These are phyloP conservation scores for Hymenotorrendiella dingleyae DNA, from an alignment of 2,329 filamentous ascomycete genomes.

Conservation along the genomic window DNA sequence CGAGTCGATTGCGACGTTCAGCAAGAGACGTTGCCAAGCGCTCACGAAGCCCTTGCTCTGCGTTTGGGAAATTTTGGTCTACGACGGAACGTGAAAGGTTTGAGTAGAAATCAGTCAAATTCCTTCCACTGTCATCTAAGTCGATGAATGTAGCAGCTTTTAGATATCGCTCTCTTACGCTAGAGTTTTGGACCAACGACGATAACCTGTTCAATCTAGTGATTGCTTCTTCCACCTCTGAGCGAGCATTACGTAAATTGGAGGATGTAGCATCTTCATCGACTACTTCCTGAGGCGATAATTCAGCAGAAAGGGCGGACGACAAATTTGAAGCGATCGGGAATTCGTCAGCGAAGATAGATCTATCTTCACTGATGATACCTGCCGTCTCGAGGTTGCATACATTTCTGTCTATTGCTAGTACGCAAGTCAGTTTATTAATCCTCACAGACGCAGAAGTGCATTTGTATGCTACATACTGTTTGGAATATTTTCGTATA, in stretches of 20 bases:
- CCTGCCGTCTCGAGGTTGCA: no score
- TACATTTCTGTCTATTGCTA: no score
- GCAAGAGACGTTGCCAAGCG: background rate
- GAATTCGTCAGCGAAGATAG: no score
- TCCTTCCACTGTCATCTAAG: background rate
- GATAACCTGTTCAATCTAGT: background rate
- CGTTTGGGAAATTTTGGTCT: background rate
- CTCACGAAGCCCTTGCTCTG: background rate
- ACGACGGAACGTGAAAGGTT: background rate
- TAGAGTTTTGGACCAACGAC: background rate
- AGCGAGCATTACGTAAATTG: background rate
- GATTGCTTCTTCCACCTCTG: background rate
- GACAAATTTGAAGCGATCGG: no score
- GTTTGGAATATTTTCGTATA: background rate
- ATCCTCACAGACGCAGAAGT: no score
- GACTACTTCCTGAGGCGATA: no score
- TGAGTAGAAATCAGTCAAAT: constrained; percentile 1
- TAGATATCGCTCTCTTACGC: background rate
- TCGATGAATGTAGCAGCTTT: background rate
- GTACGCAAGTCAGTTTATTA: no score
- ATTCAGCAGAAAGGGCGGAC: no score
- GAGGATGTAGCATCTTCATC: background rate
- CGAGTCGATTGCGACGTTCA: background rate
- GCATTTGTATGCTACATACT: background rate
- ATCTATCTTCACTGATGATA: no score